Conservation (phyloP, 129 eudicot genomes). For the Lonicera japonica region DNA sequence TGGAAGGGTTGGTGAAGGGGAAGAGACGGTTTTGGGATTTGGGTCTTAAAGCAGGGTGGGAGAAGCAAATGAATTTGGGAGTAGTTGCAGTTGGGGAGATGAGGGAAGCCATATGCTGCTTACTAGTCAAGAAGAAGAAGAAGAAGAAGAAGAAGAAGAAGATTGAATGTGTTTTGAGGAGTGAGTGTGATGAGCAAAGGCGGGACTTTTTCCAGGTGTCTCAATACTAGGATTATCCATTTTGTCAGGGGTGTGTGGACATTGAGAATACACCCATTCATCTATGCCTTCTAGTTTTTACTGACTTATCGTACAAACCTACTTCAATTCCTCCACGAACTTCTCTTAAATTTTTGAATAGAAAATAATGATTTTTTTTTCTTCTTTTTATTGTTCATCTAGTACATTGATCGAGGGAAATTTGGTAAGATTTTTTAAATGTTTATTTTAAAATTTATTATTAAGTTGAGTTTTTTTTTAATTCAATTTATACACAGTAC, state of each 20-base stretch:
- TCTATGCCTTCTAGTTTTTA: too few species aligned
- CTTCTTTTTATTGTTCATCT: too few species aligned
- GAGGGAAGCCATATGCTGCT: constrained; percentile 57
- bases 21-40: constrained; percentile 13
- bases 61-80: constrained; percentile 27
- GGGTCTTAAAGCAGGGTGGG: constrained; percentile 40
- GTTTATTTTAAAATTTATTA: too few species aligned
- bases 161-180: constrained; percentile 1
- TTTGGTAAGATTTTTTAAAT: too few species aligned
- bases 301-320: too few species aligned
- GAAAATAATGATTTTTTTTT: too few species aligned
- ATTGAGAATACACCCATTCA: constrained; percentile 41
- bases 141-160: background rate
- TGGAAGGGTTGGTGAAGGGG: constrained; percentile 22
- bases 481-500: too few species aligned
- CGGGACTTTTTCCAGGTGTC: constrained; percentile 41
- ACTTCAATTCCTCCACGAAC: too few species aligned
- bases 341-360: too few species aligned
- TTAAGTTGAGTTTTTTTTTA: too few species aligned
- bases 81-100: constrained; percentile 48
- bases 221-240: constrained; percentile 40
- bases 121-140: background rate
- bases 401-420: too few species aligned
- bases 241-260: constrained; percentile 56
- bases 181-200: constrained; percentile 63